Evolutionary conservation across 306 rosid species (phyloP), one percentile per base, ranked within the genome.

Genomic region (Sophora flavescens): DNA sequence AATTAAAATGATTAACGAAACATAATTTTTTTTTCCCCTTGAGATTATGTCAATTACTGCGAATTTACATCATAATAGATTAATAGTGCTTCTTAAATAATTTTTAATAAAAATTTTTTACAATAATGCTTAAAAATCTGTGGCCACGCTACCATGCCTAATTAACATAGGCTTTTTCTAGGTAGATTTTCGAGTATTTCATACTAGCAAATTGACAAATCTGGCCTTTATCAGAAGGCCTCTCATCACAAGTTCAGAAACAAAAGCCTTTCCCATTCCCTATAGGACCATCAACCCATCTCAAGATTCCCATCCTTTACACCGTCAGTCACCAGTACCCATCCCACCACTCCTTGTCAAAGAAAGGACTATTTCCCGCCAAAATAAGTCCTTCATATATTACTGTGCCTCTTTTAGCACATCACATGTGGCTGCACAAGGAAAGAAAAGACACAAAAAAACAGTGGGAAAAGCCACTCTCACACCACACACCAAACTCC

Each of bases 321-420:
- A 26, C 68, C 77, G 36, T 47, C 71, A 65, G 50, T 51, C 54
- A 50, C 54, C 54, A 12, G 17, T 6, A 22, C 5, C 48, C 2
- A 3, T 30, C 2, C 32, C 70, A 17, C 15, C 44, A 53, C 47
- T 70, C 63, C 71, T 54, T 66, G 66, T 80, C 65, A 79, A 16
- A 58, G 0, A 53, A 18, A 5, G 59, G 14, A 42, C 82, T 39
- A 41, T 81, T 91, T 93, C 93, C 92, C 96, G 91, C 93, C 92
- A 82, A 80, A 89, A 51, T 2, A 62, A 4, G 0, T 16, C 44
- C 39, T 67, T 41, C 42, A 2, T 84, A 78, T 74, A 80, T 80
- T 15, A 70, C 73, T 45, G 51, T 56, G 8, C 57, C 75, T 78
- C 61, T 26, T 72, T 77, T 65, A 16, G 45, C 80, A 30, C 16